A percentile compares a stretch with the other conserved stretches of the same genome.
phyloP scores from a whole-genome alignment of 768 basidiomycete genomes.

The Lentinula lateritia region DNA sequence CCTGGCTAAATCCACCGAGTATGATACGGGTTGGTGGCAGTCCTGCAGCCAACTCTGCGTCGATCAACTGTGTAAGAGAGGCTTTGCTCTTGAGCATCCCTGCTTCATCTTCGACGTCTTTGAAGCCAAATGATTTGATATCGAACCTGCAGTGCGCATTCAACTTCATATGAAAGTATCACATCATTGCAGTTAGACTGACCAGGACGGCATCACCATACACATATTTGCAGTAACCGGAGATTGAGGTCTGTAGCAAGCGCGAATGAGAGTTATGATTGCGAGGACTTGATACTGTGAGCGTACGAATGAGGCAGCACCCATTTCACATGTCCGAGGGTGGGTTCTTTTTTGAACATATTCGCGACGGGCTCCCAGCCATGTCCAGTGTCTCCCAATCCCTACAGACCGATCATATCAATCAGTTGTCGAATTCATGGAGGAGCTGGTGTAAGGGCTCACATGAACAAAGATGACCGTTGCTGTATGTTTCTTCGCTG shows the following conservation, averaged over 20 bases:
- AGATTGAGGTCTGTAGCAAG: slow-evolving; percentile 38
- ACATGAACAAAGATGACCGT: slow-evolving; percentile 91
- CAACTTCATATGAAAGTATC: background rate
- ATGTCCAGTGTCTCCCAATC: slow-evolving; percentile 67
- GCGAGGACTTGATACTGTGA: background rate
- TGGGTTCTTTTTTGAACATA: slow-evolving; percentile 49
- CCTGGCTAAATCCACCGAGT: slow-evolving; percentile 88
- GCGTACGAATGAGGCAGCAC: slow-evolving; percentile 79
- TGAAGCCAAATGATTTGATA: slow-evolving; percentile 58
- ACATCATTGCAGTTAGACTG: slow-evolving; percentile 10
- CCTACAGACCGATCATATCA: slow-evolving; percentile 32
- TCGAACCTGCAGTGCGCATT: slow-evolving; percentile 61
- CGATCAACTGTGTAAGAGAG: slow-evolving; percentile 63
- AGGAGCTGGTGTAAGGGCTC: slow-evolving; percentile 21
- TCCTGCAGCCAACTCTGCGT: slow-evolving; percentile 67
- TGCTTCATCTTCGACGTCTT: slow-evolving; percentile 62
- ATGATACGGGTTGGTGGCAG: slow-evolving; percentile 68
- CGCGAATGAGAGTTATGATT: background rate
- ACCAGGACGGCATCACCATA: slow-evolving; percentile 76
- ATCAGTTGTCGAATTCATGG: background rate
- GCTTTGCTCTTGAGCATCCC: slow-evolving; percentile 68
- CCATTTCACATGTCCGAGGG: slow-evolving; percentile 80
- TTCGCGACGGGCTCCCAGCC: slow-evolving; percentile 78
- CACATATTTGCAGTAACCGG: slow-evolving; percentile 74
- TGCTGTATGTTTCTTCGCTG: slow-evolving; percentile 66